phyloP scores from a whole-genome alignment of 1,284 basidiomycete genomes.

The Ganoderma multipileum region DNA sequence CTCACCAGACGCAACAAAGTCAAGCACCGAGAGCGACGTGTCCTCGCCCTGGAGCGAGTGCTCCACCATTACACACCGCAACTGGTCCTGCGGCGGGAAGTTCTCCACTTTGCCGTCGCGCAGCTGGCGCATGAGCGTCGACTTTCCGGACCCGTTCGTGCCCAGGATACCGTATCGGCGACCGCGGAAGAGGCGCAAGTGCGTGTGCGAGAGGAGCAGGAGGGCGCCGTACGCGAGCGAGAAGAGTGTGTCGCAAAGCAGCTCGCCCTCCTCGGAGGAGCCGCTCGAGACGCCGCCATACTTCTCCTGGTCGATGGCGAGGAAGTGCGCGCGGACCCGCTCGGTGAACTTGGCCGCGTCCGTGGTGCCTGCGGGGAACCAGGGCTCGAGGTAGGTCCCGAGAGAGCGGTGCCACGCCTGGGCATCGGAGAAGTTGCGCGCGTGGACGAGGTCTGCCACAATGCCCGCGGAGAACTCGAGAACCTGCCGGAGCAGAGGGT shows the following conservation, averaged over 20 bases:
- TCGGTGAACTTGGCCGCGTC: slow-evolving; percentile 62
- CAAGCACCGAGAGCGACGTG: slow-evolving; percentile 79
- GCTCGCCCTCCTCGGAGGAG: slow-evolving; percentile 80
- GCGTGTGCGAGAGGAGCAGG: slow-evolving; percentile 94
- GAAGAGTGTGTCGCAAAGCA: slow-evolving; percentile 93
- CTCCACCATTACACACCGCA: slow-evolving; percentile 95
- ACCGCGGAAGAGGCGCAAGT: slow-evolving; percentile 89
- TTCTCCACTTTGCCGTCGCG: slow-evolving; percentile 96
- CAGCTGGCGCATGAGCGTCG: slow-evolving; percentile 95
- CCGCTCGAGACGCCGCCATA: slow-evolving; percentile 48
- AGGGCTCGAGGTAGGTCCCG: slow-evolving; percentile 73
- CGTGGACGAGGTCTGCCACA: slow-evolving; percentile 80
- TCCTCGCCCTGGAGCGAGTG: slow-evolving; percentile 96
- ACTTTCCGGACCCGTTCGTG: slow-evolving; percentile 96
- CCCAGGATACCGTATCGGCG: slow-evolving; percentile 96
- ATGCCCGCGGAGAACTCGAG: slow-evolving; percentile 79
- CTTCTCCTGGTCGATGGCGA: slow-evolving; percentile 79
- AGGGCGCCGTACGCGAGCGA: slow-evolving; percentile 97
- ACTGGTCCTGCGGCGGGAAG: slow-evolving; percentile 89
- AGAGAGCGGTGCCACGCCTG: slow-evolving; percentile 79
- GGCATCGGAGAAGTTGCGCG: slow-evolving; percentile 69
- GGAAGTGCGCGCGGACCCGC: slow-evolving; percentile 74
- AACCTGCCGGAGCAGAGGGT: slow-evolving; percentile 54
- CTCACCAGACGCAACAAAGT: slow-evolving; percentile 87
- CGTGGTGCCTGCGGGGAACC: slow-evolving; percentile 57